phyloP scores from a whole-genome alignment of 768 basidiomycete species.

The Agaricus sinodeliciosus region DNA sequence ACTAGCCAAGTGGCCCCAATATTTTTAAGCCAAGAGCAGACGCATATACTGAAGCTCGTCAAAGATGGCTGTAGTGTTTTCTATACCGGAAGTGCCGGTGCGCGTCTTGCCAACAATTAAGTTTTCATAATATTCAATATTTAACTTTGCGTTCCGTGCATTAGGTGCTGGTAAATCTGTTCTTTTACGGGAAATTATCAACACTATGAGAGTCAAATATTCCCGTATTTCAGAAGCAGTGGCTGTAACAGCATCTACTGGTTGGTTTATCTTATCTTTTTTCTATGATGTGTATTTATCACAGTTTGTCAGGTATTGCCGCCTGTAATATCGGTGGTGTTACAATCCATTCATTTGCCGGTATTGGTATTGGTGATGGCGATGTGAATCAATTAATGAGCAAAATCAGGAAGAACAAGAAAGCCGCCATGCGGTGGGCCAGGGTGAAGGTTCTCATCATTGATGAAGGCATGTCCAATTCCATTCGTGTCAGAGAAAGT shows the following conservation, averaged over 20 bases:
- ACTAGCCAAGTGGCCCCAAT: slow-evolving; percentile 33
- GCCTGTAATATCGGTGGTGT: slow-evolving; percentile 97
- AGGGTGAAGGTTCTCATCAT: slow-evolving; percentile 81
- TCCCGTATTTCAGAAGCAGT: slow-evolving; percentile 59
- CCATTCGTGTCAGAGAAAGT: background rate
- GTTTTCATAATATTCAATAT: background rate
- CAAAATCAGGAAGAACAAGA: slow-evolving; percentile 79
- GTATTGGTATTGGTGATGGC: slow-evolving; percentile 81
- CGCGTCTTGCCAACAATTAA: slow-evolving; percentile 18
- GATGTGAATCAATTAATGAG: slow-evolving; percentile 49
- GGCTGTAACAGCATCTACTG: slow-evolving; percentile 93
- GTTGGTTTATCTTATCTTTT: slow-evolving; percentile 27
- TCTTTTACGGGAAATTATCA: slow-evolving; percentile 87
- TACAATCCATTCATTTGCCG: slow-evolving; percentile 94
- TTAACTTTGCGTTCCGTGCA: background rate
- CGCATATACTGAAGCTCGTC: slow-evolving; percentile 74
- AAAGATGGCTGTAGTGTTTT: slow-evolving; percentile 72
- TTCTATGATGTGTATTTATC: background rate
- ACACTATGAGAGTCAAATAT: slow-evolving; percentile 52
- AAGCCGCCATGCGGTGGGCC: slow-evolving; percentile 73
- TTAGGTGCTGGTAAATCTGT: slow-evolving; percentile 96
- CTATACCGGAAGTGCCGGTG: slow-evolving; percentile 97
- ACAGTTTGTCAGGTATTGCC: slow-evolving; percentile 60
- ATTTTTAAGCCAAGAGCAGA: slow-evolving; percentile 82
- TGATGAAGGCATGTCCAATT: slow-evolving; percentile 55